Percentiles rank a stretch among this genome's conserved stretches.
phyloP scores from a whole-genome alignment of 305 asterid species.

The Fraxinus latifolia region DNA sequence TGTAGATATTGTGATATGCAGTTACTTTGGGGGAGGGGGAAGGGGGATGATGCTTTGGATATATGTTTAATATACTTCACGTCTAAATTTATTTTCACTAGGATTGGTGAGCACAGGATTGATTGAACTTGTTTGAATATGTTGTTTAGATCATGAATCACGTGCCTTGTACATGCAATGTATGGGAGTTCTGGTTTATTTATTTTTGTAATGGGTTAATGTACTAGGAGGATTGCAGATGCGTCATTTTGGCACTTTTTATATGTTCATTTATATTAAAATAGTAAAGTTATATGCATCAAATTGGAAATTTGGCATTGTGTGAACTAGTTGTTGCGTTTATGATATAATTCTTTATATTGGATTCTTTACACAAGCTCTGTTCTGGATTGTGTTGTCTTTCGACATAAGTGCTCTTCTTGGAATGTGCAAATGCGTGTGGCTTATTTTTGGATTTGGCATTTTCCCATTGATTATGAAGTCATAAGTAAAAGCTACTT shows the following conservation, averaged over 20 bases:
- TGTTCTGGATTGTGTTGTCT: neutral
- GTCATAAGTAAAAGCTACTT: neutral
- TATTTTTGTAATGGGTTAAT: neutral
- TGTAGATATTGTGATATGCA: neutral
- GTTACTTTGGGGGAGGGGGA: neutral
- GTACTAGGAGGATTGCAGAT: neutral
- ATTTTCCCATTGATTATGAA: neutral
- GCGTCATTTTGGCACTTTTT: neutral
- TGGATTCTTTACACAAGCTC: neutral
- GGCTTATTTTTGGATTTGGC: conserved; percentile 14
- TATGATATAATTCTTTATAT: neutral
- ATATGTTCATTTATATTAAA: neutral
- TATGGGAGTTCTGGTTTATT: neutral
- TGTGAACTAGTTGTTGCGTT: neutral
- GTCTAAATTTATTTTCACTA: neutral
- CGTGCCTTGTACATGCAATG: neutral
- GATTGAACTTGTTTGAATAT: neutral
- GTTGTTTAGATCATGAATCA: neutral
- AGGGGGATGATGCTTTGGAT: neutral
- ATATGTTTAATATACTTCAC: neutral
- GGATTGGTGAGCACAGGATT: neutral
- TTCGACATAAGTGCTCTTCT: neutral
- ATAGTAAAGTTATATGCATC: neutral
- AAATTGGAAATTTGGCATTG: neutral
- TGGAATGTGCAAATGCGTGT: neutral